These are phyloP conservation scores for Vigna mungo DNA, from an alignment of 306 rosid species.

Conservation along the genomic window DNA sequence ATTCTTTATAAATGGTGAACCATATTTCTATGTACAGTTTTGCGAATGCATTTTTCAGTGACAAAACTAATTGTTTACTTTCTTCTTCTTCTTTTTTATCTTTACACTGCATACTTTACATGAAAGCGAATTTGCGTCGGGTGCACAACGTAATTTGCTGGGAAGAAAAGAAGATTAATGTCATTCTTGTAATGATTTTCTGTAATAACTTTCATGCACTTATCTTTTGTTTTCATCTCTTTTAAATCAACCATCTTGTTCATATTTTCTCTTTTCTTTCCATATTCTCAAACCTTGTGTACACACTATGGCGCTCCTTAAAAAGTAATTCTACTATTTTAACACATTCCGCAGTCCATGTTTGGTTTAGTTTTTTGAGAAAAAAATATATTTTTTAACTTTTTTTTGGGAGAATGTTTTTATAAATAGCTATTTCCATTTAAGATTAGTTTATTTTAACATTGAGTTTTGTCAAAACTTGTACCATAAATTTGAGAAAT, in stretches of 20 bases:
- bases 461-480: neutral
- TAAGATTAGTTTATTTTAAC: neutral
- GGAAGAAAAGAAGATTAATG: neutral
- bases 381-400: too few species aligned
- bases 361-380: neutral
- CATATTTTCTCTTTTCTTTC: neutral
- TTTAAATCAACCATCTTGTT: neutral
- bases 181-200: neutral
- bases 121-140: slow-evolving; percentile 12
- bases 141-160: neutral
- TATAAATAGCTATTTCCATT: neutral
- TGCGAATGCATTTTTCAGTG: neutral
- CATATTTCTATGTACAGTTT: neutral
- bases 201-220: neutral
- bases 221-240: neutral
- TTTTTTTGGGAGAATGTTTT: too few species aligned
- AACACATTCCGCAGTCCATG: neutral
- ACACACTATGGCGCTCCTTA: neutral
- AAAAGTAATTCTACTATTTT: neutral
- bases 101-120: slow-evolving; percentile 7
- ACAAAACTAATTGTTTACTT: neutral
- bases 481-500: neutral
- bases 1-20: neutral
- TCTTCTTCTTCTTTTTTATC: neutral
- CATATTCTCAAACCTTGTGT: neutral